Base-by-base conservation (phyloP, 2,329 filamentous ascomycete species). In the Aspergillus latus region DNA sequence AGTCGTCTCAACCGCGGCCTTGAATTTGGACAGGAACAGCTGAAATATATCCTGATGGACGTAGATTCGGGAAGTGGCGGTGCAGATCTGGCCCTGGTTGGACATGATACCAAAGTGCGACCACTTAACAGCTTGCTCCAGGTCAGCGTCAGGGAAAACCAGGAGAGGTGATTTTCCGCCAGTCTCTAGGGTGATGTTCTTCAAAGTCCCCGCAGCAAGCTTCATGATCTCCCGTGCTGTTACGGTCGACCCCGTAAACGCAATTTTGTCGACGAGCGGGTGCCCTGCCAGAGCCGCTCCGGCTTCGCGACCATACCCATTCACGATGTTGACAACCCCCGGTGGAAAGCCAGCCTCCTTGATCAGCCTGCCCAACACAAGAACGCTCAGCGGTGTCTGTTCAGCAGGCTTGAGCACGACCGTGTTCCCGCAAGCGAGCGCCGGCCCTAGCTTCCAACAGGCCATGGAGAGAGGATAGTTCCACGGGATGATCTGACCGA, bases 31-130 rank as follows among this genome's bases (percentile, higher is more conserved):
- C 51, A 96, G 75, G 77, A 95, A 95, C 80, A 90, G 87, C 78
- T 92, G 88, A 78, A 92, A 92, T 75, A 93, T 87, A 60, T 80
- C 80, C 67, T 92, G 88, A 72, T 93, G 89, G 49, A 93, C 89
- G 76, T 89, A 92, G 73, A 93, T 83, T 67, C 89, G 86, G 57
- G 88, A 90, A 64, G 89, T 89, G 60, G 89, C 89, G 71, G 88
- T 91, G 78, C 82, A 84, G 76, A 79, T 82, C 73, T 84, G 82
- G 67, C 81, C 82, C 70, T 83, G 80, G 76, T 84, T 84, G 76
- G 78, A 83, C 76, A 70, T 69, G 51, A 72, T 71, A 52, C 70
- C 69, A 15, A 67, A 69, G 58, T 71, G 69, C 59, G 70, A 66
- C 69, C 70, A 72, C 8, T 68, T 67, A 29, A 74, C 72, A 26